Base-by-base conservation (phyloP, 176 grass and related monocot species). In the Cocos nucifera region DNA sequence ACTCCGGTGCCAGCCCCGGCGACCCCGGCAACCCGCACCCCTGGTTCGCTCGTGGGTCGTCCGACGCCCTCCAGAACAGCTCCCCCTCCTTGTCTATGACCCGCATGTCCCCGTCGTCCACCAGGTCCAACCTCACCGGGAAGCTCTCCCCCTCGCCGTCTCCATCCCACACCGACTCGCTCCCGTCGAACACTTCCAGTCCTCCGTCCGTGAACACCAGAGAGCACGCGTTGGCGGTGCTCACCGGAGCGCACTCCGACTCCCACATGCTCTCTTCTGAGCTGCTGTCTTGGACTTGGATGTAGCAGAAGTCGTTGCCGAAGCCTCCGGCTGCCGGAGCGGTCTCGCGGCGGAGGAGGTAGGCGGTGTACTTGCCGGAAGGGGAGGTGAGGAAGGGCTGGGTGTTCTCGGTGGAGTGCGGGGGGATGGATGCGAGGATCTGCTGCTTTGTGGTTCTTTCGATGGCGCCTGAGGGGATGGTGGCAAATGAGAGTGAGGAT, bases 81-180 rank as follows among this genome's bases (percentile, higher is more conserved):
- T 95, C 86, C 5, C 83, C 86, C 44, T 86, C 75, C 78, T 90
- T 87, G 78, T 95, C 86, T 12, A 81, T 83, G 64, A 95, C 74
- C 67, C 86, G 77, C 86, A 90, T 95, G 75, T 95, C 91, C 0
- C 91, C 86, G 49, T 87, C 82, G 68, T 95, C 91, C 28, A 95
- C 80, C 22, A 95, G 58, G 78, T 95, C 91, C 14, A 95, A 48
- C 61, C 59, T 87, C 57, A 73, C 30, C 8, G 90, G 72, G 78
- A 87, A 90, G 71, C 82, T 82, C 64, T 77, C 62, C 56, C 77
- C 63, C 65, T 77, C 6, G 86, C 85, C 30, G 30, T 32, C 65
- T 67, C 56, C 22, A 73, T 82, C 60, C 86, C 90, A 95, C 20
- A 90, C 77, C 52, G 79, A 78, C 50, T 82, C 65, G 69, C 53